Percentiles rank a stretch among this genome's conserved stretches.
Evolutionary conservation across 192 early-diverging fungal genomes (phyloP).

Genomic region (Glomus cerebriforme): DNA sequence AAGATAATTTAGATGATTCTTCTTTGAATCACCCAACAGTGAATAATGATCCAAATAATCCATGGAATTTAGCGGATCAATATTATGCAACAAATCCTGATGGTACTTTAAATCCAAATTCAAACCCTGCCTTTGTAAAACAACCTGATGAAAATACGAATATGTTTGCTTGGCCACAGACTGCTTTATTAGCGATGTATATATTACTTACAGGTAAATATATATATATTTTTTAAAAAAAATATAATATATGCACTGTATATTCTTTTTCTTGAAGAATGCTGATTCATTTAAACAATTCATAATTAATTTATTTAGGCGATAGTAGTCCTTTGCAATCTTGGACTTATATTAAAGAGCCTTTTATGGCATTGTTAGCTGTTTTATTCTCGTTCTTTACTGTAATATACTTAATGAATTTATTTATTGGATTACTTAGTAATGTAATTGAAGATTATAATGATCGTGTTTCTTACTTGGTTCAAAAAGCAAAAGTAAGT

Average conservation of each 20-base stretch:
- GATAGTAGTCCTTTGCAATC: background rate
- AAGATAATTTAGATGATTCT: background rate
- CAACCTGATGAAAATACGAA: conserved; percentile 10
- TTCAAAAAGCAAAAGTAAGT: conserved; percentile 21
- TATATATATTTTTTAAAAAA: background rate
- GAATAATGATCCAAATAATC: conserved; percentile 27
- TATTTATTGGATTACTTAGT: conserved; percentile 11
- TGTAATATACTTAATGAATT: conserved; percentile 4
- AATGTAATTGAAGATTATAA: background rate
- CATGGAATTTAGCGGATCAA: background rate
- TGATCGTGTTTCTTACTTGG: background rate
- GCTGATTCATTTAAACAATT: too few species aligned
- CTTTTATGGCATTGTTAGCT: background rate
- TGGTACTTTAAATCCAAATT: background rate
- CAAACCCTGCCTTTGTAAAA: background rate
- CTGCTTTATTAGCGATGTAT: background rate
- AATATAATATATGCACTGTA: background rate
- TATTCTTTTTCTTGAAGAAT: too few species aligned
- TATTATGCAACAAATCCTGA: background rate
- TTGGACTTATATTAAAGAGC: background rate
- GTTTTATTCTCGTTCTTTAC: background rate
- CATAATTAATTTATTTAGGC: background rate
- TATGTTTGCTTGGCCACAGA: background rate
- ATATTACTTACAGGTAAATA: background rate
- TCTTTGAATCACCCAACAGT: background rate